Evolutionary conservation across 768 basidiomycete genomes (phyloP), one percentile per base, ranked within the genome.

Genomic region (Rhizopogon vesiculosus): DNA sequence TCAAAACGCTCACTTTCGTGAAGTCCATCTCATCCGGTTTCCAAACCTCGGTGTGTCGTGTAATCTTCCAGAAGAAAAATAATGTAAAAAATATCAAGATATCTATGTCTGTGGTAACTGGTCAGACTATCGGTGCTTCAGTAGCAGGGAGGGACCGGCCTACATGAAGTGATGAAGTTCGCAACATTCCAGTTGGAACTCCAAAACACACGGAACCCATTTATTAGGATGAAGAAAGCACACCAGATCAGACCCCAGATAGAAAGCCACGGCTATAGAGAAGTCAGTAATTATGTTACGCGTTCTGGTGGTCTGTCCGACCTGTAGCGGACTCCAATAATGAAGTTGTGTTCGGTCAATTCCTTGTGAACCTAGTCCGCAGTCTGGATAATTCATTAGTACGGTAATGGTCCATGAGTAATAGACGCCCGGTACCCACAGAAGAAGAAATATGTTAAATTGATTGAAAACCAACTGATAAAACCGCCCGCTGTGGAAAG

Each of bases 241-340:
- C 79, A 80, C 83, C 86, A 86, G 64, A 78, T 75, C 38, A 86
- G 68, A 31, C 85, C 88, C 81, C 86, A 87, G 64, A 79, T 82
- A n/a, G 86, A 72, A 31, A 88, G 67, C 61, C 78, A 89, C 0
- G 87, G 87, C 59, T 60, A 33, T 6, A 41, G 13, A 18, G 15
- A 31, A 10, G 16, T 56, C 55, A 62, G 16, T 9, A 2, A 28
- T 39, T 29, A 18, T 44, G 8, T 8, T 1, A 18, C 41, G 46
- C 69, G 75, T n/a, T 70, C 66, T 28, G 75, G 62, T 41, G 62
- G 65, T 49, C 8, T 22, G 29, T 18, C 33, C 5, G 10, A 59
- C 58, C 66, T 87, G 85, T 28, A 85, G 68, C 2, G 62, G 56
- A 63, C 79, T 83, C 61, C 76, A 67, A 70, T 90, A 93, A 0